These are phyloP conservation scores for Penicillium brevicompactum DNA, from an alignment of 2,329 filamentous ascomycete genomes.

Conservation along the genomic window DNA sequence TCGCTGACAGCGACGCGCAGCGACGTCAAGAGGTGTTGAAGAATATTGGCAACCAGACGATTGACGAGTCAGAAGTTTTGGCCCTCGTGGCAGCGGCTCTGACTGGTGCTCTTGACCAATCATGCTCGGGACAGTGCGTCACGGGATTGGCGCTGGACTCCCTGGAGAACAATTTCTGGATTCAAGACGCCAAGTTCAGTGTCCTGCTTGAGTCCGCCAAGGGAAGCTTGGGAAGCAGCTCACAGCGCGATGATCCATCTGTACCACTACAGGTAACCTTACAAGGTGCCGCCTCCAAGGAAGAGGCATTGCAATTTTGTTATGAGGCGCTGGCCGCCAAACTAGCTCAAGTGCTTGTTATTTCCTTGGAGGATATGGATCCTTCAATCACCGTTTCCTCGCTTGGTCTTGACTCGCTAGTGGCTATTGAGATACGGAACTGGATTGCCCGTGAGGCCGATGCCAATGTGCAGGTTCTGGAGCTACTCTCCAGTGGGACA, in stretches of 20 bases:
- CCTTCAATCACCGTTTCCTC: constrained; percentile 25
- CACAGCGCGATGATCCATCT: constrained; percentile 12
- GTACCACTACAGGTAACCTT: constrained; percentile 51
- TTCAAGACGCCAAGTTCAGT: constrained; percentile 57
- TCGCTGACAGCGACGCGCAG: constrained; percentile 21
- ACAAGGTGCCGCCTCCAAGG: constrained; percentile 44
- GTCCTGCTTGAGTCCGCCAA: constrained; percentile 49
- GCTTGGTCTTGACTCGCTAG: constrained; percentile 25
- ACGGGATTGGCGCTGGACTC: constrained; percentile 54
- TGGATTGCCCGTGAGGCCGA: constrained; percentile 31
- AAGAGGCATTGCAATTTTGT: constrained; percentile 51
- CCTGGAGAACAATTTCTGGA: constrained; percentile 53
- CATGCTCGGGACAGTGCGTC: constrained; percentile 55
- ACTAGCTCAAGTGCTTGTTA: constrained; percentile 53
- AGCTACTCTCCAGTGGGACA: constrained; percentile 30
- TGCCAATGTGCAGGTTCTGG: constrained; percentile 33
- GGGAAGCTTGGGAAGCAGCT: constrained; percentile 12
- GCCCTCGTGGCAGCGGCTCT: constrained; percentile 58
- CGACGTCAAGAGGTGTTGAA: constrained; percentile 26
- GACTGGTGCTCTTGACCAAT: constrained; percentile 43
- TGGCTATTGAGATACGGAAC: constrained; percentile 28
- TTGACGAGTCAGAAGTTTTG: constrained; percentile 54
- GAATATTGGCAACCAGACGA: constrained; percentile 25
- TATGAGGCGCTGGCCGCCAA: constrained; percentile 52
- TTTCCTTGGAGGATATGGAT: constrained; percentile 54